A percentile compares a stretch with the other conserved stretches of the same genome.
Evolutionary conservation across 2,329 filamentous ascomycete genomes (phyloP).

Genomic region (Venturia nashicola): DNA sequence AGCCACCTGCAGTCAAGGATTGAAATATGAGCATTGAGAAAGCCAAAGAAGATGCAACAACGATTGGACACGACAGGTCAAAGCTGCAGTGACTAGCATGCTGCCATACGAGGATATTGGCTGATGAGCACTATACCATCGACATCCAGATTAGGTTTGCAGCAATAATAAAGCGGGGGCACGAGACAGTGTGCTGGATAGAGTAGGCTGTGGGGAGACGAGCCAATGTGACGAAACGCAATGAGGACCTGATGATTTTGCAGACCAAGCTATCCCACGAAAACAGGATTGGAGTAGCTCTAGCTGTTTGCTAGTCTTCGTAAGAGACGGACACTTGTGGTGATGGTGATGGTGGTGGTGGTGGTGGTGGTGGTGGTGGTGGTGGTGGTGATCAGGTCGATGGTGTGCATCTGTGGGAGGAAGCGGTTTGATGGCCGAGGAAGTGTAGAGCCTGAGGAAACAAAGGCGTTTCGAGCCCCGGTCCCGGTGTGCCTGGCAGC

Average conservation of each 20-base stretch:
- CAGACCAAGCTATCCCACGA: no score
- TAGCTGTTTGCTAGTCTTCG: no score
- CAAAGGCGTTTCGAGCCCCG: neutral
- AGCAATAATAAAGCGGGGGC: neutral
- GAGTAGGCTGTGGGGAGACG: neutral
- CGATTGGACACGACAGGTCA: neutral
- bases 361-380: neutral
- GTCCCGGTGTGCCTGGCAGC: no score
- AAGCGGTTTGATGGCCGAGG: neutral
- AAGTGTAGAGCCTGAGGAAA: neutral
- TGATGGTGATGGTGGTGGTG: no score
- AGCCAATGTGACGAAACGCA: neutral
- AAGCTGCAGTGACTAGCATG: neutral
- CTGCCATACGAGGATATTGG: neutral
- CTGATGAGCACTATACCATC: neutral
- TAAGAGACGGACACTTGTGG: no score
- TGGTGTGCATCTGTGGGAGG: neutral
- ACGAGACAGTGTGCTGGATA: neutral
- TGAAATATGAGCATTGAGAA: neutral
- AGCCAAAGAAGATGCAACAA: neutral
- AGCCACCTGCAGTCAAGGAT: neutral
- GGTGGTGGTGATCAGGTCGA: neutral
- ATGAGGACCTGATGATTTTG: neutral
- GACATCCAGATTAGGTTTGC: neutral
- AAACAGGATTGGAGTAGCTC: no score